Base-by-base conservation (phyloP, 2,329 filamentous ascomycete species). In the Ceratocystis eucalypticola region DNA sequence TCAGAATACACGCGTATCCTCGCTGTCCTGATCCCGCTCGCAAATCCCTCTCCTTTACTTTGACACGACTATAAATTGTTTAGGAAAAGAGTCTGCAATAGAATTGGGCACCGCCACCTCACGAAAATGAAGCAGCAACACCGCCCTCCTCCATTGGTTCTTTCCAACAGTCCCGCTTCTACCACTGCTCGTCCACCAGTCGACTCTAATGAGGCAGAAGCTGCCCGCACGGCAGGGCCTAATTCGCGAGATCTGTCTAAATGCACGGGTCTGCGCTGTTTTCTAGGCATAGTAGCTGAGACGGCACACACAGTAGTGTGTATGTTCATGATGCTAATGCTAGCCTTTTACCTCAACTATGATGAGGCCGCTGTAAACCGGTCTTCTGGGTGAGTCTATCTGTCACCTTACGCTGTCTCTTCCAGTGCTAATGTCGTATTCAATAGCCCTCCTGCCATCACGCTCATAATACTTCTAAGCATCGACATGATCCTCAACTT, bases 401-500 rank as follows among this genome's bases (percentile, higher is more conserved):
- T 46, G 28, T 15, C 33, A 41, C 10, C 37, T 12, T 41, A 12
- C 37, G 10, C 22, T 28, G 20, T 17, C 37, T 37, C 17, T 17
- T n/a, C 55, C 15, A 22, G 20, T n/a, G 20, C 68, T 69, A 66
- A 57, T 66, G 5, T 5, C 8, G 5, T 57, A 2, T 37, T 20
- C 7, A 41, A 37, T 55, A 76, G 74, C 25, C 69, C 71, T 1
- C 69, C 70, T 62, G 75, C 74, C 22, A 67, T 74, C 6, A 68
- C 72, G 7, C 70, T 77, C 10, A 69, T 76, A 5, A 63, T 69
- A 6, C 67, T 76, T n/a, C 71, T 77, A 6, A 68, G 67, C 33
- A 48, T 72, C 33, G 76, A 78, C 68, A 70, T 73, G n/a, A 65
- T 73, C 20, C 72, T 78, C 65, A 76, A 77, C 68, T 68, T 75